These are phyloP conservation scores for Persicaria tinctoria DNA, from an alignment of 148 eudicot species.

Conservation along the genomic window DNA sequence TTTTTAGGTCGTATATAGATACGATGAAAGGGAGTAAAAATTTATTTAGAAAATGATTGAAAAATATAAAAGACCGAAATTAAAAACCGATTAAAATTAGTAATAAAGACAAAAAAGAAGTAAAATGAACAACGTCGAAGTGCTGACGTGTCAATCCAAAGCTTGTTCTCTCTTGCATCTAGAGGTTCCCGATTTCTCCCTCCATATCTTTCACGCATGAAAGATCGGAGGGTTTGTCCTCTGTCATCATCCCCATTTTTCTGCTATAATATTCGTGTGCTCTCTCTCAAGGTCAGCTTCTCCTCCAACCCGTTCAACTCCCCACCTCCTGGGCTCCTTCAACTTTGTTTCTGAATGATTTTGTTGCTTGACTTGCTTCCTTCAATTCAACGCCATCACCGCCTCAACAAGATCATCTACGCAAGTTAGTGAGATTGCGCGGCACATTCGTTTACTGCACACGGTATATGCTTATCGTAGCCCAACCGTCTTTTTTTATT, in stretches of 20 bases:
- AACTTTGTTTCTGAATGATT: background rate
- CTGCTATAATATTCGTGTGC: background rate
- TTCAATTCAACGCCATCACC: background rate
- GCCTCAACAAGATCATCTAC: background rate
- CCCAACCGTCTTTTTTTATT: conserved; percentile 1
- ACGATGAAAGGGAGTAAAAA: too few species aligned
- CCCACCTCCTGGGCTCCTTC: background rate
- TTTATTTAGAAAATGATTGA: too few species aligned
- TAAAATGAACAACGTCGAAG: background rate
- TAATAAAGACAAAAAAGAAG: background rate
- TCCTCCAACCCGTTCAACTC: background rate
- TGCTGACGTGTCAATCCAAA: background rate
- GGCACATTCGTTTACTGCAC: conserved; percentile 12
- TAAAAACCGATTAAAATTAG: background rate
- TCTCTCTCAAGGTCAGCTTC: background rate
- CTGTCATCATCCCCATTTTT: background rate
- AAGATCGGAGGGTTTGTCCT: background rate
- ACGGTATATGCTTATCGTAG: background rate
- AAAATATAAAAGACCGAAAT: too few species aligned
- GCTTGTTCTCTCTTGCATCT: background rate
- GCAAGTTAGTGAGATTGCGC: background rate
- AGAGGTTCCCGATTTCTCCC: background rate
- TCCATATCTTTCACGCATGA: background rate
- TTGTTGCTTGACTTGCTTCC: background rate
- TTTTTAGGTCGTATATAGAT: too few species aligned